Conservation (phyloP, 164 flowering plant species). For the Taxillus chinensis region DNA sequence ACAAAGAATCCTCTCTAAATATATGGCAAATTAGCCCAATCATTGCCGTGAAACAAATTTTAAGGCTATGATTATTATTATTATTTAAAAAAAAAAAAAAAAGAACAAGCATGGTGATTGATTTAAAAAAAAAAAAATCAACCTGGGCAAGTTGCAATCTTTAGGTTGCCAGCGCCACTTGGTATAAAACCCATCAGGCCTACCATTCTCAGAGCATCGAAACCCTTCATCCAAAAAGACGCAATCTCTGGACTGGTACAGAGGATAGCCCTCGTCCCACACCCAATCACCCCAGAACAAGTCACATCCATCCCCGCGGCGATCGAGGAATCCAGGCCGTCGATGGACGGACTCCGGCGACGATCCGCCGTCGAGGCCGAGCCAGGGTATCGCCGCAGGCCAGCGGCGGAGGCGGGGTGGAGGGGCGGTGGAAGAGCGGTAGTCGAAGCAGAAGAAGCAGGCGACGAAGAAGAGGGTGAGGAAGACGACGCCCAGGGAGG, state of each 20-base stretch:
- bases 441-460: conserved; percentile 42
- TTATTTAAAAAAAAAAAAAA: too few relatives aligned
- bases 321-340: conserved; percentile 32
- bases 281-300: conserved; percentile 78
- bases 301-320: conserved; percentile 44
- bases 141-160: conserved; percentile 82
- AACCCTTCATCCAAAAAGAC: conserved; percentile 63
- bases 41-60: too few relatives aligned
- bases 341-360: background rate
- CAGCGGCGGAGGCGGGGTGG: conserved; percentile 6
- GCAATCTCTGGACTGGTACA: conserved; percentile 55
- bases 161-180: conserved; percentile 97
- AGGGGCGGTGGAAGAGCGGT: conserved; percentile 8
- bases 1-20: too few relatives aligned
- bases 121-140: background rate
- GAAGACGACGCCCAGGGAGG: conserved; percentile 27
- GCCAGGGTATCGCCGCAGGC: conserved; percentile 9
- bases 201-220: conserved; percentile 71
- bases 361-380: conserved; percentile 11
- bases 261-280: conserved; percentile 79
- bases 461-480: conserved; percentile 22
- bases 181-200: conserved; percentile 67
- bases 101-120: too few relatives aligned
- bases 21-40: too few relatives aligned
- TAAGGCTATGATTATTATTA: too few relatives aligned